Conservation (phyloP, 2,329 filamentous ascomycete genomes). For the Botrytis porri region DNA sequence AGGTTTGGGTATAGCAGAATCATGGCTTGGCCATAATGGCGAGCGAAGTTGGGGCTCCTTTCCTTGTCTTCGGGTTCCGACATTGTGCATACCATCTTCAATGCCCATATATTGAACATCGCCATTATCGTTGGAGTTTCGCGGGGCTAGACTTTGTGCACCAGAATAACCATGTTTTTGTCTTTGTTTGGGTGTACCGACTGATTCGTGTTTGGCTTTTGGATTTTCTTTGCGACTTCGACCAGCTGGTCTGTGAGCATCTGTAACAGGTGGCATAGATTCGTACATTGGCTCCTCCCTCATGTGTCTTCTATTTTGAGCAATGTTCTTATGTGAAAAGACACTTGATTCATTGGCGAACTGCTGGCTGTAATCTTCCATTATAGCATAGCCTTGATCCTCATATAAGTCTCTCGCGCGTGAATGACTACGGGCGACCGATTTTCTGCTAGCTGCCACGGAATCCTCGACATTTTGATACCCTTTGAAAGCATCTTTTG, state of each 20-base stretch:
- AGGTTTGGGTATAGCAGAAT: background rate
- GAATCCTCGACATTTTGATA: background rate
- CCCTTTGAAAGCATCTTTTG: background rate
- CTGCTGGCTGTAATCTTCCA: background rate
- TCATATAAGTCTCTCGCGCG: background rate
- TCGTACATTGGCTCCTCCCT: background rate
- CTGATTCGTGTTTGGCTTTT: background rate
- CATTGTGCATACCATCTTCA: background rate
- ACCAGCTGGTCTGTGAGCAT: background rate
- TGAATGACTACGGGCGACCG: background rate
- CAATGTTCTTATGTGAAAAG: background rate
- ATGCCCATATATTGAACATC: background rate
- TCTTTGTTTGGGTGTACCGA: background rate
- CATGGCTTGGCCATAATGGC: background rate
- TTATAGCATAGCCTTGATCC: background rate
- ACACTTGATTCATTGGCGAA: background rate
- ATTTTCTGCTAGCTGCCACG: background rate
- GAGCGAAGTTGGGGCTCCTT: background rate
- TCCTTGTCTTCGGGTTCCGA: background rate
- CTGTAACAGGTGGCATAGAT: background rate
- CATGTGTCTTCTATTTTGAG: background rate
- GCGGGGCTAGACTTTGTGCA: background rate
- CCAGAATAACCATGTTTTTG: background rate
- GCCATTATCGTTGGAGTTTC: background rate
- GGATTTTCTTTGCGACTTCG: background rate